Base-by-base conservation (phyloP, 371 early-diverging fungal species). In the Capniomyces stellatus region DNA sequence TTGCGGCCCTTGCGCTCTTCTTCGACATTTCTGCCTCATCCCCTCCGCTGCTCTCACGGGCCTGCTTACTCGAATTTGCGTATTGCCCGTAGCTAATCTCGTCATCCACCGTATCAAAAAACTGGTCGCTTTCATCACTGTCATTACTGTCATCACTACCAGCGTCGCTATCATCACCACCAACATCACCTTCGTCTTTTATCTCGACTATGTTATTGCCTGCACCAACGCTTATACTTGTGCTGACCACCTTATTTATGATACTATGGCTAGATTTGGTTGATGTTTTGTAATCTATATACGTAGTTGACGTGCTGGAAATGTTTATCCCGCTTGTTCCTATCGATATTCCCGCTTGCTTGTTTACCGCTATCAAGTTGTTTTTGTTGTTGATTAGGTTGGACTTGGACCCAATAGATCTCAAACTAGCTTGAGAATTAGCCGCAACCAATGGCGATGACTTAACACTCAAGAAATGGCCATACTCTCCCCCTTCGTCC, bases 91-190 rank as follows among this genome's bases (percentile, higher is more conserved):
- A 6, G 6, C 15, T 35, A 15, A 15, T 15, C 35, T 35, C 35
- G 6, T 35, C 50, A 23, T 66, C 67, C 0, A 57, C 48, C 15
- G 67, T 59, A 44, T 67, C 67, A 25, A 58, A 67, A 43, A 67
- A 67, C 60, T 67, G 61, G 24, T 67, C 68, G 19, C 49, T 46
- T 21, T 56, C 57, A 15, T 51, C 62, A 1, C 48, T 60, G 43
- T 56, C 68, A 4, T 53, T 48, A 2, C 46, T 19, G 1, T 27
- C 31, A 29, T 43, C 41, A 2, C 40, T 51, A 6, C 43, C 47
- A 18, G 54, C 57, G 21, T 44, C 28, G 23, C 30, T 30, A 1
- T 47, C 46, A 3, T 27, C 41, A 15, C 22, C 22, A 42, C 29
- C 15, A 35, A 43, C n/a, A 43, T 27, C 22, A 50, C 23, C 1